These are phyloP conservation scores for Xylariaceae sp. DNA, from an alignment of 2,329 filamentous ascomycete genomes.

Conservation along the genomic window DNA sequence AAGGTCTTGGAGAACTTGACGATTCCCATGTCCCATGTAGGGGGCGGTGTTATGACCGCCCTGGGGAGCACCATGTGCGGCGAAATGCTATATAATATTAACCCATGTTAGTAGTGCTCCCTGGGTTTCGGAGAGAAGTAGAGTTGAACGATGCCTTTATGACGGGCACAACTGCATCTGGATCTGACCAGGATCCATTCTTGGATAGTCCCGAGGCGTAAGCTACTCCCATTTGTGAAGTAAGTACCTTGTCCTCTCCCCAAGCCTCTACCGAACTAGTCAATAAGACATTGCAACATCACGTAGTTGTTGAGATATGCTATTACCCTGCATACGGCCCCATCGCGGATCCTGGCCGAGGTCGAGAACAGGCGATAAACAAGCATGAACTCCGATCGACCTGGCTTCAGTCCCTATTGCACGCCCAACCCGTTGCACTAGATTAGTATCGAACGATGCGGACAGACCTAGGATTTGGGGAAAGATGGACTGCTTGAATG, in stretches of 20 bases:
- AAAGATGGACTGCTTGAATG: conserved; percentile 44
- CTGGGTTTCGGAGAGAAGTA: too few relatives aligned
- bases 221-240: conserved; percentile 42
- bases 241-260: conserved; percentile 43
- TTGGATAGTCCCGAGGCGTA: conserved; percentile 42
- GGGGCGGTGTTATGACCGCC: conserved; percentile 41
- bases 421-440: conserved; percentile 38
- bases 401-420: conserved; percentile 41
- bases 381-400: conserved; percentile 42
- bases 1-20: conserved; percentile 40
- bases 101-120: too few relatives aligned
- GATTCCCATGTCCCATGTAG: conserved; percentile 40
- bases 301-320: background rate
- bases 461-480: conserved; percentile 40
- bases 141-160: conserved; percentile 33
- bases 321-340: conserved; percentile 39
- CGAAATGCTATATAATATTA: conserved; percentile 35
- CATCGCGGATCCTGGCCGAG: conserved; percentile 41
- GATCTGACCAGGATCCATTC: conserved; percentile 39
- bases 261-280: conserved; percentile 36
- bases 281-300: background rate
- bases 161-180: conserved; percentile 40
- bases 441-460: conserved; percentile 39
- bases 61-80: conserved; percentile 40
- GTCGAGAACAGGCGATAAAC: conserved; percentile 41